A percentile compares a stretch with the other conserved stretches of the same genome.
Evolutionary conservation across 2,329 filamentous ascomycete species (phyloP).

Genomic region (Penicillium crustosum): DNA sequence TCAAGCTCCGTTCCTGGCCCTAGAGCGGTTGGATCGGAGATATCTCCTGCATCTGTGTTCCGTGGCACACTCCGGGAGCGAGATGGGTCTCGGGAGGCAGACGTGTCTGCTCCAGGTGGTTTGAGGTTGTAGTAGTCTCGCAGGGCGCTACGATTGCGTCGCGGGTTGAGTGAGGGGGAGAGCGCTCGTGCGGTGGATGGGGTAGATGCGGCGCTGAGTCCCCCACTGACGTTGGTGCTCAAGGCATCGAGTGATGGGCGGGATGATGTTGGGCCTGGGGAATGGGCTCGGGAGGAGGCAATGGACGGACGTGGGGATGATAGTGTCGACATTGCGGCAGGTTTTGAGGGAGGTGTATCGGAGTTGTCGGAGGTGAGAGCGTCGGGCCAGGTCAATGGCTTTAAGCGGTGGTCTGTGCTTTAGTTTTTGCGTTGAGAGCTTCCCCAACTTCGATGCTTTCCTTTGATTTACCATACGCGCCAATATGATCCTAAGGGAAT

Average conservation of each 20-base stretch:
- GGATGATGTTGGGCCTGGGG: conserved; percentile 69
- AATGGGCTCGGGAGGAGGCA: conserved; percentile 55
- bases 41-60: conserved; percentile 44
- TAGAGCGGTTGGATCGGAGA: conserved; percentile 37
- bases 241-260: conserved; percentile 68
- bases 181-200: conserved; percentile 44
- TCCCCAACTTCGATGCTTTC: conserved; percentile 11
- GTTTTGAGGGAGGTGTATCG: background rate
- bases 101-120: conserved; percentile 39
- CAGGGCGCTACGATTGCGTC: conserved; percentile 78
- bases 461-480: background rate
- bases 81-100: conserved; percentile 29
- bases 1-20: conserved; percentile 64
- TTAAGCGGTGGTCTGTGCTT: conserved; percentile 33
- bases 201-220: conserved; percentile 46
- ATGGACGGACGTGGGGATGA: conserved; percentile 60
- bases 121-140: conserved; percentile 94
- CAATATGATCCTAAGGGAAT: background rate
- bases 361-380: conserved; percentile 8
- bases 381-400: conserved; percentile 14
- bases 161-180: conserved; percentile 36
- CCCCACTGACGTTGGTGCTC: conserved; percentile 55
- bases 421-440: conserved; percentile 13
- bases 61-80: conserved; percentile 41
- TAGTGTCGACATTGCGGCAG: conserved; percentile 55